Conservation (phyloP, 768 basidiomycete genomes). For the Boletus tomentosulus region DNA sequence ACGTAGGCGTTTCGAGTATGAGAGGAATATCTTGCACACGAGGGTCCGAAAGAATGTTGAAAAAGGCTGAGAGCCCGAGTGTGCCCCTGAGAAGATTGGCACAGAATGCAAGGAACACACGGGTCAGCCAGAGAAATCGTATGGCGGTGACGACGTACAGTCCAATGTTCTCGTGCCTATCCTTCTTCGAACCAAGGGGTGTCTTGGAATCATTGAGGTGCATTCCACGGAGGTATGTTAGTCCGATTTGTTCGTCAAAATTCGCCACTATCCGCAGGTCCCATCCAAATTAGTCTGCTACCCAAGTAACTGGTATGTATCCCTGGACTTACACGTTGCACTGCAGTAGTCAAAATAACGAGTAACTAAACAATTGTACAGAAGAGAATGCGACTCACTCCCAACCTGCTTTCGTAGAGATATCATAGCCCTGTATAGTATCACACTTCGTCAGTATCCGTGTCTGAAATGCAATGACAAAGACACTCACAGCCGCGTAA, state of each 20-base stretch:
- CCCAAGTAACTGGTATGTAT: not conserved
- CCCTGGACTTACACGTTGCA: conserved; percentile 19
- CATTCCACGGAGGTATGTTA: conserved; percentile 74
- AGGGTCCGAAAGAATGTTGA: conserved; percentile 61
- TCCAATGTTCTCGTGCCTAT: conserved; percentile 84
- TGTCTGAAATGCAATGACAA: conserved; percentile 39
- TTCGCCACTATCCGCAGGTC: conserved; percentile 42
- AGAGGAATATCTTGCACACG: conserved; percentile 69
- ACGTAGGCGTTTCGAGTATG: conserved; percentile 77
- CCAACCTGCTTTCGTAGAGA: conserved; percentile 69
- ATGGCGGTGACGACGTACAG: conserved; percentile 44
- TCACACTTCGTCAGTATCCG: not conserved
- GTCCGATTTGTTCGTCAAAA: conserved; percentile 67
- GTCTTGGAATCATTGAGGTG: conserved; percentile 85
- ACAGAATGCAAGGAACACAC: not conserved
- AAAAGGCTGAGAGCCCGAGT: conserved; percentile 60
- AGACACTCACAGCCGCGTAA: conserved; percentile 61
- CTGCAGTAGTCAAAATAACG: conserved; percentile 11
- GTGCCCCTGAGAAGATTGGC: conserved; percentile 47
- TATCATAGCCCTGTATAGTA: conserved; percentile 67
- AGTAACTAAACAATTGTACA: not conserved
- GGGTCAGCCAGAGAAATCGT: not conserved
- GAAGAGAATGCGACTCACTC: conserved; percentile 40
- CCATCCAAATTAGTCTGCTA: not conserved
- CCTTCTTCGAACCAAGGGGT: conserved; percentile 58